Conservation (phyloP, 176 grass and related monocot species). For the Zoysia japonica region DNA sequence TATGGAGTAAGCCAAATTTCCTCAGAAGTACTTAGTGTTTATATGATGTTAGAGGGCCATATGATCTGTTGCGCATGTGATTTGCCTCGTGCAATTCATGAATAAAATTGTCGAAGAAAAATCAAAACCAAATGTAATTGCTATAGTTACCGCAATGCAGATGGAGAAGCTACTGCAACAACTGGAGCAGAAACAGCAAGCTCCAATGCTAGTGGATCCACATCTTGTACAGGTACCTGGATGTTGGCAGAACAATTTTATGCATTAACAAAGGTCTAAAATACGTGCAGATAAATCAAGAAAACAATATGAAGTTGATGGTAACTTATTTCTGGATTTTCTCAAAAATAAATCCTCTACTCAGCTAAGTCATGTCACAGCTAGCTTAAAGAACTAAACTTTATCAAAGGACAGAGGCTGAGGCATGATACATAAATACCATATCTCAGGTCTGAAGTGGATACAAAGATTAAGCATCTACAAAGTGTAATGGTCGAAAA, state of each 20-base stretch:
- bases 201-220: conserved; percentile 51
- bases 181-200: conserved; percentile 82
- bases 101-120: neutral
- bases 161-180: conserved; percentile 97
- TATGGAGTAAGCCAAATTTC: neutral
- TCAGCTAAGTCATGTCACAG: neutral
- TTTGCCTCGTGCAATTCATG: neutral
- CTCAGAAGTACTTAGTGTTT: neutral
- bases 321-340: neutral
- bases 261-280: conserved; percentile 6
- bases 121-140: neutral
- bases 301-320: neutral
- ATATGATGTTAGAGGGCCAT: neutral
- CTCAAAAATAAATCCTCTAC: neutral
- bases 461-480: neutral
- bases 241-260: conserved; percentile 24
- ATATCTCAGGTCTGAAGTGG: neutral
- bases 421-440: neutral
- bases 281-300: neutral
- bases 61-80: neutral
- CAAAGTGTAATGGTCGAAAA: neutral
- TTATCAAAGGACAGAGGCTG: neutral
- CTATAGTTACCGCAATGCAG: conserved; percentile 69
- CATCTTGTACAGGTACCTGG: conserved; percentile 74
- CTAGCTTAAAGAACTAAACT: conserved; percentile 15